These are phyloP conservation scores for Elsinoe perseae DNA, from an alignment of 2,329 filamentous ascomycete genomes.

Conservation along the genomic window DNA sequence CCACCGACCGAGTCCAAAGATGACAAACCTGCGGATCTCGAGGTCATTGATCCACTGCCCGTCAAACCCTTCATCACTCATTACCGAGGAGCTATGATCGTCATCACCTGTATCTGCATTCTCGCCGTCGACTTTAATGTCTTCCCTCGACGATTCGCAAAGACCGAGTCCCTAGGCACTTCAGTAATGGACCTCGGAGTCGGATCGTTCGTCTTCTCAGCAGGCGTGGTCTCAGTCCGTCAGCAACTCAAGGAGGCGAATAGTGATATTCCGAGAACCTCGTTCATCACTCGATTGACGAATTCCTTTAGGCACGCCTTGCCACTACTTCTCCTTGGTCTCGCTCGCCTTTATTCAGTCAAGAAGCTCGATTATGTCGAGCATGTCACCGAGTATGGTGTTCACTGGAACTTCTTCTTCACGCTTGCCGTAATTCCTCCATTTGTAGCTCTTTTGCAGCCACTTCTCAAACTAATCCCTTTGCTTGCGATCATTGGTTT, in stretches of 20 bases:
- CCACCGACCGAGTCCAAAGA: constrained; percentile 20
- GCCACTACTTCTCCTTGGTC: constrained; percentile 70
- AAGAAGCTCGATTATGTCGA: constrained; percentile 95
- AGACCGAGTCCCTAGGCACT: constrained; percentile 98
- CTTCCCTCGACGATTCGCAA: constrained; percentile 90
- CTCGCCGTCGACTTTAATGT: constrained; percentile 93
- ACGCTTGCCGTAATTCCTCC: constrained; percentile 82
- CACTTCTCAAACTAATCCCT: constrained; percentile 59
- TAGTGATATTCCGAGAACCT: constrained; percentile 33
- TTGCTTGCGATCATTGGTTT: constrained; percentile 69
- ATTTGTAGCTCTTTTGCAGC: constrained; percentile 77
- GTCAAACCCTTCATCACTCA: constrained; percentile 87
- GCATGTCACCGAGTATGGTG: constrained; percentile 93
- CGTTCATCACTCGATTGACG: constrained; percentile 53
- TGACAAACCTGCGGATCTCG: constrained; percentile 21
- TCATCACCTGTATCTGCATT: constrained; percentile 82
- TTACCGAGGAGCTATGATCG: constrained; percentile 86
- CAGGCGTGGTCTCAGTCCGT: constrained; percentile 81
- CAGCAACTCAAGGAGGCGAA: constrained; percentile 60
- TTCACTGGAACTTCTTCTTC: constrained; percentile 99
- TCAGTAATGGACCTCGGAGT: constrained; percentile 99
- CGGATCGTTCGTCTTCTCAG: constrained; percentile 93
- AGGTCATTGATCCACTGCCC: constrained; percentile 51
- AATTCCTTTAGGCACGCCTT: constrained; percentile 70
- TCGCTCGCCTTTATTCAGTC: constrained; percentile 76